A percentile compares a stretch with the other conserved stretches of the same genome.
Evolutionary conservation across 148 eudicot genomes (phyloP).

Genomic region (Nepenthes mirabilis): DNA sequence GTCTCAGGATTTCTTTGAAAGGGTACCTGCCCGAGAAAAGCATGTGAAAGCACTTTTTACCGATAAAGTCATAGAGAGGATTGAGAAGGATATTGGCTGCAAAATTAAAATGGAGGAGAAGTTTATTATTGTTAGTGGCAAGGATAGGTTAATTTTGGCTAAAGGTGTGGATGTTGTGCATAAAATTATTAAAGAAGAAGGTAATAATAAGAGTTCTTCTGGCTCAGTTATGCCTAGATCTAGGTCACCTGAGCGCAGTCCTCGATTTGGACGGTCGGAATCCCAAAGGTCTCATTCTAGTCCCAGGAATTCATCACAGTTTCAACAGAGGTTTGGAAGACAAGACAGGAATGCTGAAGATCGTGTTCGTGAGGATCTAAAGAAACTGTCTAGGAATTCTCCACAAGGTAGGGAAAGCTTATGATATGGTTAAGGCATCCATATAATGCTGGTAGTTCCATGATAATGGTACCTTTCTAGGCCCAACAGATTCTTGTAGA

Average conservation of each 20-base stretch:
- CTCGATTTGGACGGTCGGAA: constrained; percentile 56
- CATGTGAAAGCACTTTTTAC: constrained; percentile 83
- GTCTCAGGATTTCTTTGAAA: constrained; percentile 92
- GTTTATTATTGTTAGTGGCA: constrained; percentile 92
- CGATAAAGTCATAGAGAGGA: constrained; percentile 51
- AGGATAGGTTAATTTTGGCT: constrained; percentile 69
- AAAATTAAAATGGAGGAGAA: constrained; percentile 90
- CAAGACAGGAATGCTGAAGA: constrained; percentile 76
- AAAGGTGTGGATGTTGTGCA: constrained; percentile 97
- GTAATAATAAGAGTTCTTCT: constrained; percentile 47
- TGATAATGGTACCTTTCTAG: constrained; percentile 8
- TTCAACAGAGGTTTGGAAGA: constrained; percentile 49
- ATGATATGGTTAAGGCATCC: constrained; percentile 22
- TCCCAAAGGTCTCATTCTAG: constrained; percentile 75
- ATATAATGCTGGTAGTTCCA: constrained; percentile 14
- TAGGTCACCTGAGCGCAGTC: constrained; percentile 53
- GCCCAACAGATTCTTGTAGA: no score
- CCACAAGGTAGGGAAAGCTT: constrained; percentile 83
- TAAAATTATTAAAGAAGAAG: constrained; percentile 67
- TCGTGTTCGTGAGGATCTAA: constrained; percentile 69
- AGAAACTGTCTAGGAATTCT: constrained; percentile 59
- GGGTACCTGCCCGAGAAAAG: constrained; percentile 88
- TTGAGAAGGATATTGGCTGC: constrained; percentile 89
- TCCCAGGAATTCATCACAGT: constrained; percentile 49
- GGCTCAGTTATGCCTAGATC: constrained; percentile 42